Evolutionary conservation across 768 basidiomycete species (phyloP), one percentile per base, ranked within the genome.

Genomic region (Boletus pseudopeckii): DNA sequence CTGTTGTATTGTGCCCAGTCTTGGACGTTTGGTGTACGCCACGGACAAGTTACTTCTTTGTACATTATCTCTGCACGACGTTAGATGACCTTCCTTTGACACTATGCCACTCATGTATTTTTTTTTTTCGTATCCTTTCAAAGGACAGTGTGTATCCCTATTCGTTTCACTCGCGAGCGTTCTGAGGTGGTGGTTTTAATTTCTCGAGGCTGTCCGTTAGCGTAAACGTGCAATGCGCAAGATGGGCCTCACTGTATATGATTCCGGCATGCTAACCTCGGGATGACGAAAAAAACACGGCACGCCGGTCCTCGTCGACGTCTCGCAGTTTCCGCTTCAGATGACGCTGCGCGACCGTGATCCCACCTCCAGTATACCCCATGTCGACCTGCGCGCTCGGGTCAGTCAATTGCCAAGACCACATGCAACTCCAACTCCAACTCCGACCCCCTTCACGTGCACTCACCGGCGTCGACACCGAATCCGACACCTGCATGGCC

Each of bases 321-420:
- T 59, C 64, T 14, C 42, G 34, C 22, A 50, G 28, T 22, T 61
- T 65, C 15, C 66, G 57, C 52, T 66, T 68, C 45, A 39, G 34
- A 40, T n/a, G 15, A 43, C 49, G 45, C 5, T 37, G 22, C 6
- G 56, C 43, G 9, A 61, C 24, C 28, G 34, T 44, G n/a, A 63
- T 56, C 1, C 53, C 43, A 34, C 52, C 52, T 3, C 43, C 45
- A 30, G 50, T 41, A 22, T 34, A 40, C n/a, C 26, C 18, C 14
- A 32, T 15, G 24, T 56, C 45, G 3, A 53, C 13, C 57, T 59
- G 26, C 7, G 5, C 11, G 13, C 17, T 33, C 26, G 5, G 0
- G 13, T 58, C 44, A 50, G 53, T 28, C 38, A 28, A 10, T 32
- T 11, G 15, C n/a, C 18, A 33, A 18, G 8, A 15, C 4, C 26